phyloP scores from a whole-genome alignment of 108 stramenopile genomes.

The Schizochytrium sp. region DNA sequence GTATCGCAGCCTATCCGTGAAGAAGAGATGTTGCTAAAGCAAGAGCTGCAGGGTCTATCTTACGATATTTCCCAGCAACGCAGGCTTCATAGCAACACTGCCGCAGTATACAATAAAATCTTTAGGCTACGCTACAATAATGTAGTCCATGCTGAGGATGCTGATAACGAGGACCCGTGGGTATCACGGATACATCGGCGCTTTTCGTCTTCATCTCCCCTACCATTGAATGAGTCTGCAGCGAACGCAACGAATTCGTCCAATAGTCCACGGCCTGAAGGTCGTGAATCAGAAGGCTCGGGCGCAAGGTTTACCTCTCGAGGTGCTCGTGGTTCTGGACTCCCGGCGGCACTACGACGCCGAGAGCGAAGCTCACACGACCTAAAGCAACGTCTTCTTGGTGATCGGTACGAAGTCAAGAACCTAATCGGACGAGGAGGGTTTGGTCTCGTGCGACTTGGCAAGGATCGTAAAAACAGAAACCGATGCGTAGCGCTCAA shows the following conservation, averaged over 20 bases:
- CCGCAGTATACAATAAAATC: too few species aligned
- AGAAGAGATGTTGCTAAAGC: too few species aligned
- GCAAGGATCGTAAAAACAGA: background rate
- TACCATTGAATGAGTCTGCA: background rate
- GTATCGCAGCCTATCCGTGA: too few species aligned
- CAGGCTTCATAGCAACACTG: too few species aligned
- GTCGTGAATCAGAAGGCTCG: conserved; percentile 10
- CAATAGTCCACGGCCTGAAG: background rate
- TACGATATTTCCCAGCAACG: too few species aligned
- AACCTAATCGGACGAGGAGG: conserved; percentile 46
- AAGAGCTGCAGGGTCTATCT: too few species aligned
- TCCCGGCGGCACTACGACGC: background rate
- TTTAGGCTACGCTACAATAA: too few species aligned
- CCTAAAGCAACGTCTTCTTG: background rate
- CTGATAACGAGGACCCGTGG: too few species aligned
- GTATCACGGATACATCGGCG: too few species aligned
- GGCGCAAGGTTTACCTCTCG: conserved; percentile 16
- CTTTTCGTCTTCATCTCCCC: background rate
- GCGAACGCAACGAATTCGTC: background rate
- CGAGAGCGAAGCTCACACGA: background rate
- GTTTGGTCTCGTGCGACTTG: conserved; percentile 47
- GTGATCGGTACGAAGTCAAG: conserved; percentile 40
- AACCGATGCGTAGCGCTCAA: conserved; percentile 43
- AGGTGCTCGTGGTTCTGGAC: background rate
- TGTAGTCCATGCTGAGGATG: too few species aligned